Evolutionary conservation across 768 basidiomycete species (phyloP).

Genomic region (Chalciporus pseudorubinellus): DNA sequence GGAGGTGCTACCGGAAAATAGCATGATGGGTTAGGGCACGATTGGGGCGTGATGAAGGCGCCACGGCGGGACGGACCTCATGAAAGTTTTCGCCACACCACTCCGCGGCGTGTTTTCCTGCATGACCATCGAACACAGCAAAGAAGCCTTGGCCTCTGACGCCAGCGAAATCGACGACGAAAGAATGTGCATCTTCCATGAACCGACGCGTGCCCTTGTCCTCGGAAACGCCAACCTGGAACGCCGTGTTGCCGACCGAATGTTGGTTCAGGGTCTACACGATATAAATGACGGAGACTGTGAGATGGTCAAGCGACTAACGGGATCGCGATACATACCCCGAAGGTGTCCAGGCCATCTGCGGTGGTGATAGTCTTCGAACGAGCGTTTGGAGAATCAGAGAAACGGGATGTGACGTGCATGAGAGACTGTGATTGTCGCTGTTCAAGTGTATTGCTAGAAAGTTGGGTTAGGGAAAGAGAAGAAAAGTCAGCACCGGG

Average conservation of each 20-base stretch:
- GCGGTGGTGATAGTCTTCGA: constrained; percentile 81
- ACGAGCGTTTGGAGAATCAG: constrained; percentile 72
- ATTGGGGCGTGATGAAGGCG: neutral
- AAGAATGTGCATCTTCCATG: constrained; percentile 98
- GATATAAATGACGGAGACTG: neutral
- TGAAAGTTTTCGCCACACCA: constrained; percentile 99
- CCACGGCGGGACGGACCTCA: constrained; percentile 48
- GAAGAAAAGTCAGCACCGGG: neutral
- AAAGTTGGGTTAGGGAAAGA: neutral
- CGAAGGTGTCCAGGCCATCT: constrained; percentile 69
- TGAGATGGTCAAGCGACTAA: neutral
- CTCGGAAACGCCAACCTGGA: constrained; percentile 66
- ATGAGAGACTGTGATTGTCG: constrained; percentile 14
- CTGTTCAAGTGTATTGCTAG: constrained; percentile 1
- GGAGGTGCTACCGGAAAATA: constrained; percentile 47
- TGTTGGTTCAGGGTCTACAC: constrained; percentile 51
- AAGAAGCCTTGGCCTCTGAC: constrained; percentile 97
- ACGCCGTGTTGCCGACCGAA: constrained; percentile 61
- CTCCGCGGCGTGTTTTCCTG: constrained; percentile 97
- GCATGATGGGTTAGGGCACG: constrained; percentile 8
- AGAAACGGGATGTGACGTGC: constrained; percentile 35
- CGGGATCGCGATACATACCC: constrained; percentile 46
- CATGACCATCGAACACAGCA: constrained; percentile 97
- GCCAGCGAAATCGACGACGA: constrained; percentile 90
- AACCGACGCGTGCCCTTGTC: constrained; percentile 88